Conservation (phyloP, 1,284 basidiomycete genomes). For the Somion occarium region DNA sequence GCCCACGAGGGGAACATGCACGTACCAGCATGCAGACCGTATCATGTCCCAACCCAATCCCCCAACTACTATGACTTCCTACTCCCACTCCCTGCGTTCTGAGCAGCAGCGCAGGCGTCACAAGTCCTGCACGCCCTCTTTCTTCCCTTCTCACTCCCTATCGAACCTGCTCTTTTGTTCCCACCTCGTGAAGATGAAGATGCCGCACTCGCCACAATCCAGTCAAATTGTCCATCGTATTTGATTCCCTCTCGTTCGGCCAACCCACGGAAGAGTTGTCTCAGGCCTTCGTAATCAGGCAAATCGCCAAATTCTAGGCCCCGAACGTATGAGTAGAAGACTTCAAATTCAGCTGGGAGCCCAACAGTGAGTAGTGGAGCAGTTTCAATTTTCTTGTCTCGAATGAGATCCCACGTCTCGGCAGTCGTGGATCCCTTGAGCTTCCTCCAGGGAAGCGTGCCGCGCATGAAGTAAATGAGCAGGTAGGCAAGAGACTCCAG, state of each 20-base stretch:
- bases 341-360: slow-evolving; percentile 84
- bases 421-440: slow-evolving; percentile 72
- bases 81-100: neutral
- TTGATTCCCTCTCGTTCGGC: slow-evolving; percentile 26
- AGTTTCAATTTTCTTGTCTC: slow-evolving; percentile 61
- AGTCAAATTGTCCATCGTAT: slow-evolving; percentile 29
- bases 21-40: slow-evolving; percentile 1
- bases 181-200: neutral
- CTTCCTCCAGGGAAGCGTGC: slow-evolving; percentile 88
- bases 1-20: neutral
- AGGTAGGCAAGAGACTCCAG: slow-evolving; percentile 91
- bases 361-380: slow-evolving; percentile 72
- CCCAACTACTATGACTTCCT: neutral
- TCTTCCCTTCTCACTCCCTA: neutral
- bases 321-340: slow-evolving; percentile 83
- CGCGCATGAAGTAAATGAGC: slow-evolving; percentile 89
- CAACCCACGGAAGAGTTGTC: slow-evolving; percentile 71
- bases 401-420: slow-evolving; percentile 76
- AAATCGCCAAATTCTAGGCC: slow-evolving; percentile 87
- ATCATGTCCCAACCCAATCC: neutral
- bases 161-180: neutral
- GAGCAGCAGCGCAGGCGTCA: slow-evolving; percentile 3
- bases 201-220: slow-evolving; percentile 19
- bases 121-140: slow-evolving; percentile 6
- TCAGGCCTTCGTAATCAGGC: slow-evolving; percentile 85